These are phyloP conservation scores for Viola odorata DNA, from an alignment of 345 rosid genomes.

Conservation along the genomic window DNA sequence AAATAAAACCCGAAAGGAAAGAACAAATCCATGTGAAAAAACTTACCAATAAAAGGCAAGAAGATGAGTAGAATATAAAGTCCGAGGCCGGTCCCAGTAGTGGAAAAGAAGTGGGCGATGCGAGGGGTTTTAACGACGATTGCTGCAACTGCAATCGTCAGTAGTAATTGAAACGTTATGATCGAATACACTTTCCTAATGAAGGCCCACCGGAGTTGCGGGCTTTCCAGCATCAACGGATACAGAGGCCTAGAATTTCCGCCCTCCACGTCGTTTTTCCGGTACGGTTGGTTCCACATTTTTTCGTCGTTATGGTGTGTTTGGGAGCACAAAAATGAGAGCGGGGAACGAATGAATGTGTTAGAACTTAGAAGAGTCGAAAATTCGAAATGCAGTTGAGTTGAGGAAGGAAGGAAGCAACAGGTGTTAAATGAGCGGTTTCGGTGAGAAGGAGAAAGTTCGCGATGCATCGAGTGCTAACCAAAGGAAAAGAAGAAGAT, in stretches of 20 bases:
- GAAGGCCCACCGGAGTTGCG: conserved; percentile 87
- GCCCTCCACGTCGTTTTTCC: conserved; percentile 60
- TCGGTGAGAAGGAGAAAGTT: conserved; percentile 1
- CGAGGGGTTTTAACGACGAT: conserved; percentile 59
- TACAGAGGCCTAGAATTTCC: conserved; percentile 62
- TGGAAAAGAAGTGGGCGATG: conserved; percentile 61
- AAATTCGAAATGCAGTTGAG: not conserved
- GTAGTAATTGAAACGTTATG: conserved; percentile 61
- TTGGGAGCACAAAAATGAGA: not conserved
- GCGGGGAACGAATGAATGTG: not conserved
- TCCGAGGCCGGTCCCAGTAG: conserved; percentile 57
- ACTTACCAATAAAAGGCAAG: conserved; percentile 65
- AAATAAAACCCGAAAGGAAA: not conserved
- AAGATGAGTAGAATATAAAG: conserved; percentile 69
- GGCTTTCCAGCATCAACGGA: conserved; percentile 83
- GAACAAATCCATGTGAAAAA: not conserved
- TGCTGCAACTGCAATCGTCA: conserved; percentile 71
- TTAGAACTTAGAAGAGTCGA: not conserved
- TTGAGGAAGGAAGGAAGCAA: not conserved
- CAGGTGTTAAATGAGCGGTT: not conserved
- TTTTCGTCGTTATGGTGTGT: not conserved
- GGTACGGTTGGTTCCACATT: conserved; percentile 51
- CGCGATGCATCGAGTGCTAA: not conserved
- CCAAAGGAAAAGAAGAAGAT: not conserved
- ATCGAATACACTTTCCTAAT: conserved; percentile 82